A percentile compares a stretch with the other conserved stretches of the same genome.
Evolutionary conservation across 164 flowering plant genomes (phyloP).

Genomic region (Liquidambar formosana): DNA sequence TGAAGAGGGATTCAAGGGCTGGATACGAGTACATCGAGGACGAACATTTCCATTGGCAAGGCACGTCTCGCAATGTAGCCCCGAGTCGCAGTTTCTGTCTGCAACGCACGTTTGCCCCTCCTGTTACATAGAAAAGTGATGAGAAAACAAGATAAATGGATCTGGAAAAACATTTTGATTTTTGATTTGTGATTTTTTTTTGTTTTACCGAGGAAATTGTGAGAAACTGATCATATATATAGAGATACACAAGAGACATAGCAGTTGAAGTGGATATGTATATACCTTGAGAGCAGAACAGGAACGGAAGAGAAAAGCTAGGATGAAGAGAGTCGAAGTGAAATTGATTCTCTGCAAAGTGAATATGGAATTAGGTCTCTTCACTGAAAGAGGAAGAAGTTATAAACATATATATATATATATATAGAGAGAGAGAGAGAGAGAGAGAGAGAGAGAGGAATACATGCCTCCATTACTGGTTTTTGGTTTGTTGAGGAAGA

Average conservation of each 20-base stretch:
- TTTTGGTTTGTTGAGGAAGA: background rate
- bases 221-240: background rate
- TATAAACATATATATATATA: background rate
- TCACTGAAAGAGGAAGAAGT: background rate
- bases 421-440: no score
- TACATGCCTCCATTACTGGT: conserved; percentile 9
- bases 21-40: conserved; percentile 73
- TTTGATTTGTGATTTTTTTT: no score
- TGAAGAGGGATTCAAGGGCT: conserved; percentile 57
- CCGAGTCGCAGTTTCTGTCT: conserved; percentile 60
- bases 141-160: no score
- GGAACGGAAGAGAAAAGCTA: conserved; percentile 24
- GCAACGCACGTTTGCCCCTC: conserved; percentile 58
- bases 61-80: conserved; percentile 84
- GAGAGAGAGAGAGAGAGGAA: background rate
- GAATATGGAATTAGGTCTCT: background rate
- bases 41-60: conserved; percentile 57
- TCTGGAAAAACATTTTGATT: no score
- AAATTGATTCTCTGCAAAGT: conserved; percentile 19
- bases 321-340: conserved; percentile 18
- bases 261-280: no score
- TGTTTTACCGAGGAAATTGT: no score
- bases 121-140: conserved; percentile 18
- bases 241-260: background rate
- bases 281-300: conserved; percentile 55